Evolutionary conservation across 2,329 filamentous ascomycete genomes (phyloP).

Genomic region (Mollisia scopiformis): DNA sequence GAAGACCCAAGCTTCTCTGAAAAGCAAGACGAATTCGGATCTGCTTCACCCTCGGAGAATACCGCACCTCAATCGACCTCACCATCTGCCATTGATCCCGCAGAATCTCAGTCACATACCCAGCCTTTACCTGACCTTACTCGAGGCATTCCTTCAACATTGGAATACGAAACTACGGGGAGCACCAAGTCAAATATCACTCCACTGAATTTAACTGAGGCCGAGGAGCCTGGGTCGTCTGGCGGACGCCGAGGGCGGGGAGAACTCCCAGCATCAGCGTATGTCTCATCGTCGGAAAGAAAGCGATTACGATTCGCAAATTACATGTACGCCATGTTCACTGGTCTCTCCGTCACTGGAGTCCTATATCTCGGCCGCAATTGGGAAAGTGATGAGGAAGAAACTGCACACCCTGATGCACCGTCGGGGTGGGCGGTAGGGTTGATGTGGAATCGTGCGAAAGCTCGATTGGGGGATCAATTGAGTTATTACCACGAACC

Average conservation of each 20-base stretch:
- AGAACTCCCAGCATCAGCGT: slow-evolving; percentile 76
- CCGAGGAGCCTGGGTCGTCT: slow-evolving; percentile 34
- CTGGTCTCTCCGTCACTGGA: slow-evolving; percentile 54
- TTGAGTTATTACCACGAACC: slow-evolving; percentile 95
- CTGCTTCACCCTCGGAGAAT: slow-evolving; percentile 38
- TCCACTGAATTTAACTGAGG: slow-evolving; percentile 53
- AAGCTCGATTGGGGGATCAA: slow-evolving; percentile 73
- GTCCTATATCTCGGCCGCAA: slow-evolving; percentile 79
- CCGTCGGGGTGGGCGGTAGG: slow-evolving; percentile 78
- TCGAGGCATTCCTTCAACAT: slow-evolving; percentile 91
- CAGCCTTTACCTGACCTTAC: slow-evolving; percentile 86
- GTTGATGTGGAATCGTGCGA: slow-evolving; percentile 80
- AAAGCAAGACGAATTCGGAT: slow-evolving; percentile 36
- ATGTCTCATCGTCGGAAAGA: slow-evolving; percentile 88
- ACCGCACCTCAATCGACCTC: slow-evolving; percentile 37
- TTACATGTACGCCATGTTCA: slow-evolving; percentile 68
- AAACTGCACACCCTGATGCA: slow-evolving; percentile 66
- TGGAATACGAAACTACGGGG: slow-evolving; percentile 73
- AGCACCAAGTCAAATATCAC: slow-evolving; percentile 32
- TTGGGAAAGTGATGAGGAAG: slow-evolving; percentile 79
- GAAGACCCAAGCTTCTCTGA: slow-evolving; percentile 23
- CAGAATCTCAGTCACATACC: slow-evolving; percentile 51
- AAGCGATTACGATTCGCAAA: slow-evolving; percentile 77
- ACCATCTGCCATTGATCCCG: slow-evolving; percentile 41
- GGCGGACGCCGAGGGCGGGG: slow-evolving; percentile 58